Conservation (phyloP, 2,329 filamentous ascomycete genomes). For the Thelonectria rubi region DNA sequence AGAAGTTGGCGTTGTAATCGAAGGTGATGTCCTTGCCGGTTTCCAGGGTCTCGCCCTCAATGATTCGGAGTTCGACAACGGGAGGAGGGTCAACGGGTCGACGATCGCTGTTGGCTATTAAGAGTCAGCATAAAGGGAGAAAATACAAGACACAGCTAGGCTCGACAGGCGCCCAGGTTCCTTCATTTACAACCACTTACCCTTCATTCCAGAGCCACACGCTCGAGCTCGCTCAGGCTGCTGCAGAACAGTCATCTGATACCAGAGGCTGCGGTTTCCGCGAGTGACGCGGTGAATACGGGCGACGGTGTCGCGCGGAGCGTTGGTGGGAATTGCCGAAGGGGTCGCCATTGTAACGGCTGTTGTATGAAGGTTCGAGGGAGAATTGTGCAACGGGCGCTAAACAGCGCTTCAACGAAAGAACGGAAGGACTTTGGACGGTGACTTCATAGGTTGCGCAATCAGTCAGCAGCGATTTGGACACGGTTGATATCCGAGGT, state of each 20-base stretch:
- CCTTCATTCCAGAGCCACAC: slow-evolving; percentile 94
- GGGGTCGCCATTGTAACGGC: slow-evolving; percentile 47
- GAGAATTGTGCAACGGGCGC: neutral
- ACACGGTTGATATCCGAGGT: slow-evolving; percentile 18
- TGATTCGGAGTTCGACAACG: slow-evolving; percentile 89
- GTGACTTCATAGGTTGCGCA: slow-evolving; percentile 24
- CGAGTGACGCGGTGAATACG: slow-evolving; percentile 65
- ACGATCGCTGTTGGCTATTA: slow-evolving; percentile 68
- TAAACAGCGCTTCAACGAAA: slow-evolving; percentile 16
- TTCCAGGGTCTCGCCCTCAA: slow-evolving; percentile 72
- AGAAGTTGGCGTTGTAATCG: slow-evolving; percentile 95
- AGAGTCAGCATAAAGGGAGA: slow-evolving; percentile 28
- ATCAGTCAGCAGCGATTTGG: slow-evolving; percentile 24
- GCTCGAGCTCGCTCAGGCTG: slow-evolving; percentile 94
- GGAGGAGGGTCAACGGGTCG: slow-evolving; percentile 94
- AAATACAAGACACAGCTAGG: neutral
- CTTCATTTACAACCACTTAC: slow-evolving; percentile 60
- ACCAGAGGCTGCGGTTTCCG: slow-evolving; percentile 80
- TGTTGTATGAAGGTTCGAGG: slow-evolving; percentile 12
- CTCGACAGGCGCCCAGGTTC: neutral
- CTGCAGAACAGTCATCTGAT: slow-evolving; percentile 86
- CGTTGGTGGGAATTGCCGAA: slow-evolving; percentile 42
- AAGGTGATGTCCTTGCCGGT: slow-evolving; percentile 80
- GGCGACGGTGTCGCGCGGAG: slow-evolving; percentile 53
- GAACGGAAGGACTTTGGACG: slow-evolving; percentile 24